Evolutionary conservation across 176 grass and related monocot genomes (phyloP), one percentile per base, ranked within the genome.

Genomic region (Aegilops umbellulata): DNA sequence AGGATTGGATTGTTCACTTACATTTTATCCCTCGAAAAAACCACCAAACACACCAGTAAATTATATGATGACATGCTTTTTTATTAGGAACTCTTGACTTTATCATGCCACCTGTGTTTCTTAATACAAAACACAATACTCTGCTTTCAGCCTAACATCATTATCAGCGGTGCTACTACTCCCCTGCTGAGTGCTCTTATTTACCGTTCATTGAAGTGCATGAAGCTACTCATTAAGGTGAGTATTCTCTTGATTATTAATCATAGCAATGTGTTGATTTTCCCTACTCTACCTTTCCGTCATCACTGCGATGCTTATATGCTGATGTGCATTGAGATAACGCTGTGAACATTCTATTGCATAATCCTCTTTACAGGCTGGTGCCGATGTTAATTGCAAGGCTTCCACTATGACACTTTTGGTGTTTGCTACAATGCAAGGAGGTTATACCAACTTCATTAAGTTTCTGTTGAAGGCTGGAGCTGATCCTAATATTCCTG

Each of bases 191-290:
- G 67, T 80, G 30, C 87, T 84, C 7, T 89, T 24, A 8, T 65
- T n/a, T 80, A 55, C 69, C 76, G 68, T 60, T 89, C 82, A 15
- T 30, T 89, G 68, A 89, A 89, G 82, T 89, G 82, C 77, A 75
- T 85, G 82, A 85, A 89, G 32, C 82, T 89, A 89, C 87, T 89
- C 19, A 79, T 84, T 25, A 84, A 89, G 87, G 82, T 60, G 41
- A 84, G 81, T 84, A 65, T 74, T 80, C 19, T 80, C 29, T 65
- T 7, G 8, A 70, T 79, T 55, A 76, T 51, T 72, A 36, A 65
- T 79, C 41, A 41, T 63, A 65, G 11, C 11, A 42, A 58, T 82
- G 24, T 26, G 69, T 10, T 46, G 5, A 66, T 84, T 85, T 60
- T 80, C 8, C 32, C 30, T 75, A 32, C 19, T 67, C 11, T 44